phyloP scores from a whole-genome alignment of 768 basidiomycete species.

The Lentinula aciculospora region DNA sequence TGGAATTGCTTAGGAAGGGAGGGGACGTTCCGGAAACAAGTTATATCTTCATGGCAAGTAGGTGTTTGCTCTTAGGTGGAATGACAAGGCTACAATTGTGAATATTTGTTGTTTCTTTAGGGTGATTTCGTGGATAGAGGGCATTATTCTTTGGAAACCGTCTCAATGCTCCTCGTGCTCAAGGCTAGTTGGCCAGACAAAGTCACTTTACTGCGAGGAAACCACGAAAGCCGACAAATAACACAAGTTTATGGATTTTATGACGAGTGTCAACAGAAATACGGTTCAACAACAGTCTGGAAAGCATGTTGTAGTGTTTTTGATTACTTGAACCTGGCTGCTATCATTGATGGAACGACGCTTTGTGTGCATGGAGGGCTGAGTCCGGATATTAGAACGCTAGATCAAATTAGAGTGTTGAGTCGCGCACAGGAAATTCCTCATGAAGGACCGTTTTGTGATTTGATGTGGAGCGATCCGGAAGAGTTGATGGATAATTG shows the following conservation, averaged over 20 bases:
- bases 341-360: slow-evolving; percentile 89
- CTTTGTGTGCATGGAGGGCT: slow-evolving; percentile 96
- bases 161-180: slow-evolving; percentile 80
- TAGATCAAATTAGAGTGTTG: slow-evolving; percentile 91
- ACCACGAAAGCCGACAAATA: slow-evolving; percentile 96
- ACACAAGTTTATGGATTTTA: slow-evolving; percentile 99
- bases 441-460: slow-evolving; percentile 98
- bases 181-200: slow-evolving; percentile 96
- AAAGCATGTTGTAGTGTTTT: slow-evolving; percentile 97
- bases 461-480: slow-evolving; percentile 98
- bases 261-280: slow-evolving; percentile 97
- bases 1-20: slow-evolving; percentile 84
- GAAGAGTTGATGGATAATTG: slow-evolving; percentile 87
- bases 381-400: slow-evolving; percentile 90
- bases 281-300: slow-evolving; percentile 93
- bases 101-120: slow-evolving; percentile 29
- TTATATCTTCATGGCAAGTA: slow-evolving; percentile 94
- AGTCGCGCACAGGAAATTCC: slow-evolving; percentile 97
- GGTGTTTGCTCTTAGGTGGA: slow-evolving; percentile 23
- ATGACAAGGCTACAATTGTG: slow-evolving; percentile 1
- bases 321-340: slow-evolving; percentile 92
- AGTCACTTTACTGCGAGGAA: slow-evolving; percentile 87
- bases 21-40: slow-evolving; percentile 83
- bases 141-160: slow-evolving; percentile 93
- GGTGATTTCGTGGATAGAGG: slow-evolving; percentile 98